Base-by-base conservation (phyloP, 495 filamentous ascomycete species). In the Astrocystis sublimbata region DNA sequence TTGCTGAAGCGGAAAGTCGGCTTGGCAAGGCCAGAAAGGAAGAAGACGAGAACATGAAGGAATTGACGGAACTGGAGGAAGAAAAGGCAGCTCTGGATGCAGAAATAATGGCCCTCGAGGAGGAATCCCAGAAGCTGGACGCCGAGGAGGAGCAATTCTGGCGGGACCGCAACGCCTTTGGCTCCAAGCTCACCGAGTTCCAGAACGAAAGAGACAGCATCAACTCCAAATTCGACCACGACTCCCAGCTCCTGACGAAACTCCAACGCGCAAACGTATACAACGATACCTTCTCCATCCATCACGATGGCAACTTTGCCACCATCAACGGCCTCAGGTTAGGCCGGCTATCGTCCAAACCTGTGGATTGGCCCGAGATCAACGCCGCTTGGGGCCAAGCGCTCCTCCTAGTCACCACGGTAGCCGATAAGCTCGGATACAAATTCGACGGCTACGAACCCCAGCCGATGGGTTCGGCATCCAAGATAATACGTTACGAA, bases 301-400 rank as follows among this genome's bases (percentile, higher is more conserved):
- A 90, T 40, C 93, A 97, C 74, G 96, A 98, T 74, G 94, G 93
- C 26, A 89, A 86, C 66, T 98, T 97, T 77, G 94, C 92, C 21
- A 98, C 94, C 6, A 98, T 98, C 76, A 98, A 98, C 73, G 91
- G 92, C 36, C 78, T 98, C 21, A 89, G 94, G 5, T 85, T 98
- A 0, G 94, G 94, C 19, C 74, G 74, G 45, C 64, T 79, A 40
- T 75, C 72, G 6, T 85, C 87, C 61, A 89, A 87, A 3, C 86
- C 85, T 4, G 90, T 98, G 31, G 94, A 97, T 65, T 98, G 94
- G 94, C 83, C 91, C 24, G 94, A 98, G 74, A 97, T 98, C 68
- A 98, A 98, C 73, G 94, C 94, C n/a, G 94, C 94, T 24, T 96
- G 93, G 92, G 94, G 94, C 49, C 92, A 96, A 64, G 92, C 94